Evolutionary conservation across 2,329 filamentous ascomycete genomes (phyloP).

Genomic region (Capronia coronata): DNA sequence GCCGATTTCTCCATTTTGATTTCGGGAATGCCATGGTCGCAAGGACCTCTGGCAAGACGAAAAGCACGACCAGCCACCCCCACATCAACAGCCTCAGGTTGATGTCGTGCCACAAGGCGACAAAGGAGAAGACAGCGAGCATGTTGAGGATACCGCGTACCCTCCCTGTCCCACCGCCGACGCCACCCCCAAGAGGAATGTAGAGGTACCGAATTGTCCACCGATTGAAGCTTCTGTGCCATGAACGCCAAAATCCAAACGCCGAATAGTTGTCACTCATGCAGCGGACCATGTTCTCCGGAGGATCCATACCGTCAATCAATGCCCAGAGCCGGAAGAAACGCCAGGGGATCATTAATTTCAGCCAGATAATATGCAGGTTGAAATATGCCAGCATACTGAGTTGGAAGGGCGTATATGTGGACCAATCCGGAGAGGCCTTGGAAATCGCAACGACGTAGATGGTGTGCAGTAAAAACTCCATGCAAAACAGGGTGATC

Average conservation of each 20-base stretch:
- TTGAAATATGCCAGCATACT: slow-evolving; percentile 92
- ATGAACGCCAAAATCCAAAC: slow-evolving; percentile 86
- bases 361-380: slow-evolving; percentile 95
- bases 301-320: slow-evolving; percentile 83
- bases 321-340: slow-evolving; percentile 97
- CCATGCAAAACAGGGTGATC: slow-evolving; percentile 77
- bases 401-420: slow-evolving; percentile 81
- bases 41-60: slow-evolving; percentile 82
- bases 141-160: slow-evolving; percentile 65
- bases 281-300: slow-evolving; percentile 97
- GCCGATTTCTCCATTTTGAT: slow-evolving; percentile 61
- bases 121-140: slow-evolving; percentile 85
- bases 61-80: slow-evolving; percentile 94
- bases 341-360: slow-evolving; percentile 93
- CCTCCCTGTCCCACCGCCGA: slow-evolving; percentile 36
- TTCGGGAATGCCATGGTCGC: slow-evolving; percentile 66
- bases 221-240: slow-evolving; percentile 92
- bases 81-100: slow-evolving; percentile 83
- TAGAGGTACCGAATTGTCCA: slow-evolving; percentile 95
- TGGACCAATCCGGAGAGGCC: slow-evolving; percentile 67
- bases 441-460: slow-evolving; percentile 92
- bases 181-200: slow-evolving; percentile 66
- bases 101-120: slow-evolving; percentile 97
- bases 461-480: slow-evolving; percentile 81
- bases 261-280: slow-evolving; percentile 92